Base-by-base conservation (phyloP, 352 stramenopile species). In the Blastocystis sp. region DNA sequence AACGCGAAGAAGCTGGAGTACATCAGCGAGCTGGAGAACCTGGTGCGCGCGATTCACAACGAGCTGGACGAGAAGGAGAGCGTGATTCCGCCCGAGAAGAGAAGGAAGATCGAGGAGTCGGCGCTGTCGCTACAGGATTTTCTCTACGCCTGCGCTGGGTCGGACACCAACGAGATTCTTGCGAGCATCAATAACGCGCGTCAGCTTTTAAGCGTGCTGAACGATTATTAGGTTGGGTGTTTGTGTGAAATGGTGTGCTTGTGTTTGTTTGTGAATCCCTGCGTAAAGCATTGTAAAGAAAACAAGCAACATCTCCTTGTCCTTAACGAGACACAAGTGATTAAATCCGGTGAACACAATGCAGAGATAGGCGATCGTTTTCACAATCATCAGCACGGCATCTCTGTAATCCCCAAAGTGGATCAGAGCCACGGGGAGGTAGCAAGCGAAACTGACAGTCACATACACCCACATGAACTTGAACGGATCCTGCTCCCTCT, bases 21-120 rank as follows among this genome's bases (percentile, higher is more conserved):
- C 74, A 95, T 96, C 93, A 97, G 95, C 90, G 74, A 80, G 12
- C 92, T 97, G 29, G 94, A 97, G 91, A 97, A 97, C 91, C 96
- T 96, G 92, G 91, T 92, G 61, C 96, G 95, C 91, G 93, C 88
- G 19, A 92, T 97, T 74, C 93, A 94, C 88, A 95, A 93, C 90
- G 94, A 93, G 66, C 90, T 97, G 67, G 91, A 93, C 63, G 94
- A 95, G 24, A 93, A 96, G 69, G 95, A 95, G 90, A 60, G 96
- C 41, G 91, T 92, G 88, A 81, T 97, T 31, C 91, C 93, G 31
- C 90, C 70, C 0, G 91, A 92, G 31, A 94, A 96, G 88, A 95
- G 95, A 91, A 90, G 92, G 69, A 94, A 92, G 51, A 85, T 95
- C 70, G 77, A 93, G 67, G 70, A 92, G 37, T 92, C 91, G 50